Conservation (phyloP, 352 stramenopile genomes). For the Pythium grandisporangium region DNA sequence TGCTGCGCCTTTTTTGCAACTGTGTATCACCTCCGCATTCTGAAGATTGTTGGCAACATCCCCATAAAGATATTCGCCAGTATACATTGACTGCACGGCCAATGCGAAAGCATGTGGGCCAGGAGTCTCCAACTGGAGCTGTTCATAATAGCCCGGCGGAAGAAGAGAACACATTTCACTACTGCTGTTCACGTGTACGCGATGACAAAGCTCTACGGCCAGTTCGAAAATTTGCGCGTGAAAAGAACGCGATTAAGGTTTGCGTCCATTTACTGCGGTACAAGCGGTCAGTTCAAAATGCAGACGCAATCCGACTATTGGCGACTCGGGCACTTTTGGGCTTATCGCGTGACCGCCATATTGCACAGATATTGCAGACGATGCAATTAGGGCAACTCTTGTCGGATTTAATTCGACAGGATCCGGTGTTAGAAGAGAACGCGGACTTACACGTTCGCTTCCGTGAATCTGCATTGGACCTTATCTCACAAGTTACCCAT, state of each 20-base stretch:
- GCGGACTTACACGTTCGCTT: constrained; percentile 83
- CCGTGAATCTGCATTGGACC: constrained; percentile 73
- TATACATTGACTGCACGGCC: constrained; percentile 63
- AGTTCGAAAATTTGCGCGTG: constrained; percentile 61
- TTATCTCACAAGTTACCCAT: constrained; percentile 84
- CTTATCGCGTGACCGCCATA: constrained; percentile 77
- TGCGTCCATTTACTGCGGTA: constrained; percentile 83
- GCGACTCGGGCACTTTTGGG: constrained; percentile 75
- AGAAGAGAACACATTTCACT: constrained; percentile 13
- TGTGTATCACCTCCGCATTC: constrained; percentile 69
- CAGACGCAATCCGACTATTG: constrained; percentile 77
- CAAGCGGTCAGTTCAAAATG: constrained; percentile 79
- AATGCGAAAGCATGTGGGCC: constrained; percentile 36
- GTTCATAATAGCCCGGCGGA: too few relatives aligned
- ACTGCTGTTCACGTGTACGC: constrained; percentile 47
- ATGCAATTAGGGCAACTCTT: constrained; percentile 84
- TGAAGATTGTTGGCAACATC: constrained; percentile 80
- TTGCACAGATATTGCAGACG: constrained; percentile 86
- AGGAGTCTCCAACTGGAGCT: constrained; percentile 2
- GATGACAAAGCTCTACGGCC: constrained; percentile 61
- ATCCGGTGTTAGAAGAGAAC: constrained; percentile 80
- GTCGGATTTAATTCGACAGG: constrained; percentile 80
- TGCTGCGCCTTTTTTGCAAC: constrained; percentile 72
- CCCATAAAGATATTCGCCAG: constrained; percentile 76
- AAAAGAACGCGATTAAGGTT: constrained; percentile 83